phyloP scores from a whole-genome alignment of 1,284 basidiomycete species.

The Leccinum subrobustum region DNA sequence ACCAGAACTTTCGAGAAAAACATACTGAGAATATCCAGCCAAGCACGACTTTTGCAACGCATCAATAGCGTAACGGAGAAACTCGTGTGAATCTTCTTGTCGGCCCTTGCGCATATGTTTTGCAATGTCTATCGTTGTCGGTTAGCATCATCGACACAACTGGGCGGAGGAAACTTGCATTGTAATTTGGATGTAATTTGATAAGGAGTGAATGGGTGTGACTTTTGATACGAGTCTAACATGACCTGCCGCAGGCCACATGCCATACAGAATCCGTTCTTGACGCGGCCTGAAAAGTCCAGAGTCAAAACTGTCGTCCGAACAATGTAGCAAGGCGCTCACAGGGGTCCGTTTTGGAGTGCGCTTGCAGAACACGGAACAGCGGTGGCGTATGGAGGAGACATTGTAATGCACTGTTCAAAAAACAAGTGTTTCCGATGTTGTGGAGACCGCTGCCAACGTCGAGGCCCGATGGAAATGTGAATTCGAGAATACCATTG shows the following conservation, averaged over 20 bases:
- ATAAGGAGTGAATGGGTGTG: constrained; percentile 56
- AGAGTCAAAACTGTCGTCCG: constrained; percentile 7
- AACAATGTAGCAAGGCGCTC: constrained; percentile 29
- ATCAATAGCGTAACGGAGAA: constrained; percentile 93
- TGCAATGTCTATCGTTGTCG: constrained; percentile 69
- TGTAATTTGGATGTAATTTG: constrained; percentile 66
- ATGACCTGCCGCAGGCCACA: constrained; percentile 65
- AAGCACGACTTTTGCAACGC: constrained; percentile 86
- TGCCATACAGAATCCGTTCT: constrained; percentile 71
- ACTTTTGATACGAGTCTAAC: constrained; percentile 46
- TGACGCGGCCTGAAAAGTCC: constrained; percentile 49
- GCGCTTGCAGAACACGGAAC: constrained; percentile 63
- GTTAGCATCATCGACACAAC: constrained; percentile 11
- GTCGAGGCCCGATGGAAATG: constrained; percentile 47
- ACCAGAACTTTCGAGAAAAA: constrained; percentile 18
- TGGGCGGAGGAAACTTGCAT: constrained; percentile 44
- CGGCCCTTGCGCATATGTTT: constrained; percentile 88
- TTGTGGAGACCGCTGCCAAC: constrained; percentile 79
- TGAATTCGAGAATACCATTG: constrained; percentile 51
- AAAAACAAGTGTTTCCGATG: constrained; percentile 95
- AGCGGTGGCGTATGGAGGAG: constrained; percentile 93
- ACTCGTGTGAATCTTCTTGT: constrained; percentile 99
- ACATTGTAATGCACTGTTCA: constrained; percentile 95
- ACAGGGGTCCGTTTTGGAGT: constrained; percentile 53
- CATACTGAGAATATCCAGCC: constrained; percentile 68